Base-by-base conservation (phyloP, 495 filamentous ascomycete species). In the Gamarada debralockiae region DNA sequence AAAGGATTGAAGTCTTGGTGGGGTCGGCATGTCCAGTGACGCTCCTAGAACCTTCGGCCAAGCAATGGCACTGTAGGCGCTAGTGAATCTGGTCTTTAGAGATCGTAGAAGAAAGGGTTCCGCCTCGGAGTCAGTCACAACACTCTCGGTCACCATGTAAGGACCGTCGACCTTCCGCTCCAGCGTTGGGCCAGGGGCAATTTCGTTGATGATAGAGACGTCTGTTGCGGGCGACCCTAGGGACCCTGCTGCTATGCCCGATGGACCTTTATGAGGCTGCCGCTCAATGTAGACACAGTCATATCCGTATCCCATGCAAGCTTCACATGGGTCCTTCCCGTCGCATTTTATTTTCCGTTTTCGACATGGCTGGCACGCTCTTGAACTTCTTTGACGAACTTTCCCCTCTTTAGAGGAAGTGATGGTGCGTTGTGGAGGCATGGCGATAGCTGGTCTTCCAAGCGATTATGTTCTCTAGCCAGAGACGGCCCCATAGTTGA, bases 11-110 rank as follows among this genome's bases (percentile, higher is more conserved):
- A 78, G 50, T 17, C 71, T 65, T 0, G 77, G 77, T 10, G 75
- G 76, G 48, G 71, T 71, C 2, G 68, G 60, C 1, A 75, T 67
- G 25, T 77, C 74, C 20, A 80, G 62, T 18, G 70, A 71, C 41
- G 77, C 66, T 0, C 72, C 76, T 23, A 82, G 55, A 39, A 67
- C 72, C 20, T 71, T 64, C 7, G 76, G 71, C 52, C 78, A 79
- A 0, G 76, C 76, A 1, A 77, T 70, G 0, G 74, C 74, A 15
- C 73, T 79, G 48, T 79, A 76, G 6, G 74, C 70, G n/a, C 73
- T 69, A 0, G 77, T 64, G 3, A 67, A 62, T 53, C 53, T 27
- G 53, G 59, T 37, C 47, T 64, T 56, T 14, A 68, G n/a, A 17
- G 44, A 33, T 18, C 9, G 31, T 18, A 37, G 21, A 33, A 52